Evolutionary conservation across 2,329 filamentous ascomycete genomes (phyloP).

Genomic region (Ophiostoma pallidulum): DNA sequence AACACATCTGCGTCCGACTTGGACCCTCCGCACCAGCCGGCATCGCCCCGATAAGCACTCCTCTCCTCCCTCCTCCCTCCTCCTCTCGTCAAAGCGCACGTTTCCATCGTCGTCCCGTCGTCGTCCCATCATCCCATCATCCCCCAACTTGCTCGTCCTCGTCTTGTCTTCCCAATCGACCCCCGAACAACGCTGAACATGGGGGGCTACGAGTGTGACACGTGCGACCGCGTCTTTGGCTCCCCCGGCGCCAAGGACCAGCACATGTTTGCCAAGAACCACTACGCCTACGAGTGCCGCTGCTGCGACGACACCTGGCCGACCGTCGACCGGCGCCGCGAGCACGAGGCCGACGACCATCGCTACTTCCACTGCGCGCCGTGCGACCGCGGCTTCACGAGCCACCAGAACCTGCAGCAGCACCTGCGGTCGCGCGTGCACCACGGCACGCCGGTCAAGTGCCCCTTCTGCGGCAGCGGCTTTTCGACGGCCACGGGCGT

Average conservation of each 20-base stretch:
- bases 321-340: background rate
- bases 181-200: no score
- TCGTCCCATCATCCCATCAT: no score
- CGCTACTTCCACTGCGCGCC: background rate
- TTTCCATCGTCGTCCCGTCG: no score
- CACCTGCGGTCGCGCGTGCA: conserved; percentile 36
- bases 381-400: conserved; percentile 1
- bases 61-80: no score
- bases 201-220: background rate
- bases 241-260: background rate
- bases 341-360: conserved; percentile 1
- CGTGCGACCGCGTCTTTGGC: background rate
- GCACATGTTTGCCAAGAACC: conserved; percentile 9
- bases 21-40: no score
- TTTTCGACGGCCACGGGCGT: conserved; percentile 45
- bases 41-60: no score
- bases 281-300: conserved; percentile 5
- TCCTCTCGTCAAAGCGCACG: no score
- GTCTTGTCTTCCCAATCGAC: no score
- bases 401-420: background rate
- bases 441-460: conserved; percentile 33
- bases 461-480: conserved; percentile 43
- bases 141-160: background rate
- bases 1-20: no score
- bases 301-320: conserved; percentile 8